Evolutionary conservation across 306 rosid species (phyloP).

Genomic region (Geum urbanum): DNA sequence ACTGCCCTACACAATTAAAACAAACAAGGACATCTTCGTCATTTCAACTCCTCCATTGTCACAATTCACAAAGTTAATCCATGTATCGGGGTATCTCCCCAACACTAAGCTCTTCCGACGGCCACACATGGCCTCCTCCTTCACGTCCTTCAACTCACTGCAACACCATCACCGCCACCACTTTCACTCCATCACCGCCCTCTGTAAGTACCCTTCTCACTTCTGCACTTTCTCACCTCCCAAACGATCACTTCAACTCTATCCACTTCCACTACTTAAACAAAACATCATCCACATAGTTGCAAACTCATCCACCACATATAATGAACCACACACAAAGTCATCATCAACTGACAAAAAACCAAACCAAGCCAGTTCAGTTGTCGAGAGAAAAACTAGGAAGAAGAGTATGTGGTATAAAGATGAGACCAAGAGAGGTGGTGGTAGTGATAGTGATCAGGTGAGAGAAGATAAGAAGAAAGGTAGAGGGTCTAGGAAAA

Average conservation of each 20-base stretch:
- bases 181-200: conserved; percentile 25
- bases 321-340: conserved; percentile 26
- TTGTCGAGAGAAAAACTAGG: conserved; percentile 29
- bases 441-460: conserved; percentile 17
- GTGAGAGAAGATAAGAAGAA: conserved; percentile 31
- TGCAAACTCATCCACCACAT: conserved; percentile 28
- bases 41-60: neutral
- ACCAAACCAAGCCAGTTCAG: conserved; percentile 33
- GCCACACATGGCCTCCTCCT: conserved; percentile 58
- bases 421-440: conserved; percentile 22
- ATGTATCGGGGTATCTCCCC: neutral
- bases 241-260: conserved; percentile 22
- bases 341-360: conserved; percentile 30
- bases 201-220: conserved; percentile 36
- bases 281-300: conserved; percentile 17
- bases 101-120: conserved; percentile 21
- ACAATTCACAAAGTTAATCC: neutral
- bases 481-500: conserved; percentile 35
- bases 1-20: neutral
- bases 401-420: conserved; percentile 24
- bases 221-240: conserved; percentile 34
- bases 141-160: conserved; percentile 36
- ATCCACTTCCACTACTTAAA: conserved; percentile 26
- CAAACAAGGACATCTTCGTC: conserved; percentile 7
- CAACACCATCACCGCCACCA: conserved; percentile 27